Evolutionary conservation across 495 filamentous ascomycete genomes (phyloP), one percentile per base, ranked within the genome.

Genomic region (Daldinia bambusicola): DNA sequence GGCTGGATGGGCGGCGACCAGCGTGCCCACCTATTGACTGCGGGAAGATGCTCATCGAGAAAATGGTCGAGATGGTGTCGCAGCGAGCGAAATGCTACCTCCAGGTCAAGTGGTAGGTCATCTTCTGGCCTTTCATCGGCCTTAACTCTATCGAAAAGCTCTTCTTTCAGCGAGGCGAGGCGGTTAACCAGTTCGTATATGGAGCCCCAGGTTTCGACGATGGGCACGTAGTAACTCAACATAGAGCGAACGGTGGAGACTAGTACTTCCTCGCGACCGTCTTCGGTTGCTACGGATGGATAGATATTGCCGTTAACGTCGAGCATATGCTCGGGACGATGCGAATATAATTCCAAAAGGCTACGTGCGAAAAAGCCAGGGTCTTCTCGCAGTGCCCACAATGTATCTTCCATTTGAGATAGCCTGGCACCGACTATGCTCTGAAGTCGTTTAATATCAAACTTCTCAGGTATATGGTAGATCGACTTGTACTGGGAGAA

Each of bases 1-100:
- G 18, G 43, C 43, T 48, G 43, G 16, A 48, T 48, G 43, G 43
- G 43, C n/a, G 43, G 43, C 12, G 43, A 48, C 43, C 43, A 48
- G 8, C 43, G 43, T 10, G 43, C 43, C 43, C 43, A 48, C 18
- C 43, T 48, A 48, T 48, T 22, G 18, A 22, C 43, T 22, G 43
- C 43, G 43, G 18, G 43, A 1, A 48, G 43, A 22, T 10, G 22
- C 12, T 32, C n/a, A 31, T 16, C 22, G 2, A 55, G 51, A n/a
- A 55, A 55, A 55, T 48, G 43, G 43, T 48, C 43, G 20, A 48
- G 9, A 22, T 48, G 43, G 18, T 48, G 43, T 9, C 43, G 18
- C 9, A 48, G 12, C 4, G 43, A 48, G 43, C 43, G 43, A 1
- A 48, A 48, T 22, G 43, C 43, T 13, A 48, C 9, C 22, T 48